These are phyloP conservation scores for Pseudogymnoascus sp. DNA, from an alignment of 2,329 filamentous ascomycete genomes.

Conservation along the genomic window DNA sequence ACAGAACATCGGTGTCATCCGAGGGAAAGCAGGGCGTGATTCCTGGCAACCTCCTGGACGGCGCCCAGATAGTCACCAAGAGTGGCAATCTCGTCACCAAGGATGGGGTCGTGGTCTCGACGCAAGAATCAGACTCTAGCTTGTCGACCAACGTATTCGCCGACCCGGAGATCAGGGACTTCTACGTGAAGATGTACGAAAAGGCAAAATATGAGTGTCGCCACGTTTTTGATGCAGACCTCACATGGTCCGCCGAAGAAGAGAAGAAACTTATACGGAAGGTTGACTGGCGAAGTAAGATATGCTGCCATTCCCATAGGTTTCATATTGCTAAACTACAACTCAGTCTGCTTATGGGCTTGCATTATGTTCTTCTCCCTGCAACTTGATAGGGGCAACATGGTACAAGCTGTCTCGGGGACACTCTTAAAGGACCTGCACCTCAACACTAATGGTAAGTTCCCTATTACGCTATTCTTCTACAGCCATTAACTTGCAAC, in stretches of 20 bases:
- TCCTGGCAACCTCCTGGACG: constrained; percentile 12
- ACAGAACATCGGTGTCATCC: constrained; percentile 1
- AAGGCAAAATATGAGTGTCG: constrained; percentile 27
- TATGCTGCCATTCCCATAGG: not conserved
- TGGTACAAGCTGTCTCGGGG: constrained; percentile 30
- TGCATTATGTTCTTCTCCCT: constrained; percentile 37
- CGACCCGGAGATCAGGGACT: constrained; percentile 24
- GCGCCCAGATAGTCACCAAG: constrained; percentile 12
- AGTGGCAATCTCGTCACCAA: constrained; percentile 15
- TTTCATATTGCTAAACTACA: not conserved
- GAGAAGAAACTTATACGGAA: constrained; percentile 15
- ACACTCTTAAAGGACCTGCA: constrained; percentile 45
- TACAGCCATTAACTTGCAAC: not conserved
- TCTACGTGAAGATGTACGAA: constrained; percentile 24
- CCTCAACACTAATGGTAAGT: constrained; percentile 37
- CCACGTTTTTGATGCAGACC: constrained; percentile 22
- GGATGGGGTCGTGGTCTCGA: constrained; percentile 15
- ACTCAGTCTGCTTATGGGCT: constrained; percentile 6
- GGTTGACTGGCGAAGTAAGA: constrained; percentile 28
- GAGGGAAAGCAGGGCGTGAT: not conserved
- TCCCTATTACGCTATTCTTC: no score
- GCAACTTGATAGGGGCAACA: constrained; percentile 34
- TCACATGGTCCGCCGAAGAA: constrained; percentile 20
- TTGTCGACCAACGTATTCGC: constrained; percentile 18
- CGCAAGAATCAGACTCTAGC: constrained; percentile 11